phyloP scores from a whole-genome alignment of 257 asterid species.

The Orobanche coerulescens region DNA sequence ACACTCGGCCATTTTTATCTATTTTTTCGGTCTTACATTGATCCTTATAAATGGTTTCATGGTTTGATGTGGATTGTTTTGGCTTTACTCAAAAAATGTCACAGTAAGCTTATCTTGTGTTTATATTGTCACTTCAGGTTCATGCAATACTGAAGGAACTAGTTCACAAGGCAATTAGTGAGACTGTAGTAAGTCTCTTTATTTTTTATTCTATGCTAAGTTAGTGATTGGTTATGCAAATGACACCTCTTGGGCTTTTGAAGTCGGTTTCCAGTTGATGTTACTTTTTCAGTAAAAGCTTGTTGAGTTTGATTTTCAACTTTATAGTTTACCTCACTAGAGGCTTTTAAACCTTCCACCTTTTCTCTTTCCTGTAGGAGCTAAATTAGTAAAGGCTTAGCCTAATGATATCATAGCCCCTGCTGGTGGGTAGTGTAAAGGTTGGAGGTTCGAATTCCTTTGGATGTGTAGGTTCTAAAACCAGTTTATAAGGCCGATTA shows the following conservation, averaged over 20 bases:
- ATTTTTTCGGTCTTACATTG: background rate
- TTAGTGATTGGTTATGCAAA: background rate
- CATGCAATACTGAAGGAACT: conserved; percentile 84
- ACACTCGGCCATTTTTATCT: background rate
- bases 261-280: background rate
- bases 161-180: conserved; percentile 82
- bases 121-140: conserved; percentile 41
- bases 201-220: background rate
- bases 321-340: no score
- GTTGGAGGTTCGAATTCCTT: no score
- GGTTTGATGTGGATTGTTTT: background rate
- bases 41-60: background rate
- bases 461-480: no score
- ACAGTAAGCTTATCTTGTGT: background rate
- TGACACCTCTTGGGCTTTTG: background rate
- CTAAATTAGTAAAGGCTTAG: background rate
- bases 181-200: conserved; percentile 54
- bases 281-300: background rate
- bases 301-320: background rate
- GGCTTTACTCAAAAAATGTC: background rate
- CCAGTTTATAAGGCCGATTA: no score
- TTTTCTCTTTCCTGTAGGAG: background rate
- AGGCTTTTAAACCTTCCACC: no score
- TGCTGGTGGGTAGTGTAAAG: no score
- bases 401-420: no score